Evolutionary conservation across 768 basidiomycete species (phyloP).

Genomic region (Xerocomus spinulosus): DNA sequence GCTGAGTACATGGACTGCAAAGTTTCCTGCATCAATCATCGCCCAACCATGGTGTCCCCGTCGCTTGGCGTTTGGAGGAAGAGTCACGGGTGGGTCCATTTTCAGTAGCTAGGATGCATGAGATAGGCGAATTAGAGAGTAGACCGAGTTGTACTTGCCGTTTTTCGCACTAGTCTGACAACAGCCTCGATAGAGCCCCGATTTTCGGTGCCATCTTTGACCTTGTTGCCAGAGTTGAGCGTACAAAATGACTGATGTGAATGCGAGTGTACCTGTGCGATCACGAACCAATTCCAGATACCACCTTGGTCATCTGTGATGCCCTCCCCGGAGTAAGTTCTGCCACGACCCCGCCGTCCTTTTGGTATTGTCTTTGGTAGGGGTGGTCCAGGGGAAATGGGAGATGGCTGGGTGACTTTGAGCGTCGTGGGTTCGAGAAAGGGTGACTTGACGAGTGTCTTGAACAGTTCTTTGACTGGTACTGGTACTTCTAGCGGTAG

Average conservation of each 20-base stretch:
- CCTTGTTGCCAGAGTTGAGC: conserved; percentile 39
- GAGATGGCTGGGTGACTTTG: conserved; percentile 48
- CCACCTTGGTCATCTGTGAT: conserved; percentile 45
- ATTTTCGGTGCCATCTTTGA: conserved; percentile 81
- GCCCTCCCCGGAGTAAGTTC: conserved; percentile 65
- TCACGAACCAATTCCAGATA: conserved; percentile 74
- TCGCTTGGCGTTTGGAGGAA: conserved; percentile 62
- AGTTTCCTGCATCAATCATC: conserved; percentile 76
- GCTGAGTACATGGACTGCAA: conserved; percentile 76
- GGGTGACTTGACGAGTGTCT: conserved; percentile 55
- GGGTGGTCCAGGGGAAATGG: conserved; percentile 53
- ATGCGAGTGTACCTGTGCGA: conserved; percentile 62
- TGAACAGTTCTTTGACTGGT: conserved; percentile 51
- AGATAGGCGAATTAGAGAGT: conserved; percentile 3
- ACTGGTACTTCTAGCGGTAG: conserved; percentile 50
- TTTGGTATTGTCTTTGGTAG: conserved; percentile 54
- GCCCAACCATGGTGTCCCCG: conserved; percentile 71
- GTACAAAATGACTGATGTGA: neutral
- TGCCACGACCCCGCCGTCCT: conserved; percentile 60
- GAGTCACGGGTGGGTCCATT: conserved; percentile 50
- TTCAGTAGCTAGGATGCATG: conserved; percentile 48
- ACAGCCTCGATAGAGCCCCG: conserved; percentile 75
- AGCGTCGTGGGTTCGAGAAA: conserved; percentile 61
- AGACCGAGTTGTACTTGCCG: conserved; percentile 41
- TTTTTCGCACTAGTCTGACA: conserved; percentile 63